Evolutionary conservation across 805 yeast species (phyloP), one percentile per base, ranked within the genome.

Genomic region (Suhomyces vadensis): DNA sequence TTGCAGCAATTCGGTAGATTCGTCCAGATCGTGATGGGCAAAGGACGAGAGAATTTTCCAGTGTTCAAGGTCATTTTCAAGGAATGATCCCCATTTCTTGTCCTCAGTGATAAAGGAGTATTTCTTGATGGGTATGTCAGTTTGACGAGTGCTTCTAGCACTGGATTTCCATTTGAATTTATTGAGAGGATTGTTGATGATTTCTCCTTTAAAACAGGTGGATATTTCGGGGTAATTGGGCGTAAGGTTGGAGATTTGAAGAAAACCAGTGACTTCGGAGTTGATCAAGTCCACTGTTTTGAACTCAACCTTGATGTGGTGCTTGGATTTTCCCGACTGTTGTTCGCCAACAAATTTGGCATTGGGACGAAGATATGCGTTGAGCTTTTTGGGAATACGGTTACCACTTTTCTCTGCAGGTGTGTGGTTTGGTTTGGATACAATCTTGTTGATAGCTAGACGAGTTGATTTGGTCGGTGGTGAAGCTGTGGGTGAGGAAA

Each of bases 151-250:
- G 37, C 17, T 20, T 33, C 39, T 21, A 39, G 25, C 22, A 50
- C 49, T 17, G 9, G 35, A 24, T 19, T 45, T 40, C 68, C 68
- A 63, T 11, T 50, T 48, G 42, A 42, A 50, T 11, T 54, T 47
- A 39, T 56, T 55, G 27, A 65, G 52, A 54, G 78, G 57, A 69
- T 76, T 48, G 50, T 86, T 83, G 38, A 84, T 74, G 51, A 85
- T 82, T 54, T 84, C 89, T 3, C 86, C 88, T 52, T 77, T 80
- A 65, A 84, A 84, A 53, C 82, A 84, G 6, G 91, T 84, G n/a
- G 81, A 75, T 50, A 85, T 76, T 43, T 78, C 77, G 1, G 87
- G 84, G 49, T 80, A 74, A 35, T 75, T 69, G 31, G 75, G 81
- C 0, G 87, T 83, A 39, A 84, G 70, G 2, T 87, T 88, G 37